phyloP scores from a whole-genome alignment of 2,329 filamentous ascomycete genomes.

The Harringtonia lauricola region DNA sequence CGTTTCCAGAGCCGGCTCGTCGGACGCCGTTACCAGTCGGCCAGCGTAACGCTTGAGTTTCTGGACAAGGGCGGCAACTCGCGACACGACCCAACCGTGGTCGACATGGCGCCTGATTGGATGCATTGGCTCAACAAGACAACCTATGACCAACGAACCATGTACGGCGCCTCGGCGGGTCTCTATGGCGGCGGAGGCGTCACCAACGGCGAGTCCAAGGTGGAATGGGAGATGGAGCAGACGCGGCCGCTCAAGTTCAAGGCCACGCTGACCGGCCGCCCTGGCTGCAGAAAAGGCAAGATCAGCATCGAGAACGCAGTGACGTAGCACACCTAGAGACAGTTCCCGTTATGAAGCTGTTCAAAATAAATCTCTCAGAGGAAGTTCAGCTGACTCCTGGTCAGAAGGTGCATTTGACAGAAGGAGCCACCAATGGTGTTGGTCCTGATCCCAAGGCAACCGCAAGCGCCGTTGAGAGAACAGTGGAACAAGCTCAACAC shows the following conservation, averaged over 20 bases:
- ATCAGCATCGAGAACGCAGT: conserved; percentile 2
- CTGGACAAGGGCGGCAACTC: conserved; percentile 1
- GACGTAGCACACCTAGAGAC: conserved; percentile 2
- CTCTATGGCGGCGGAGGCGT: neutral
- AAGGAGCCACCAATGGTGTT: neutral
- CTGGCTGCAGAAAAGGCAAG: neutral
- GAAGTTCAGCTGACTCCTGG: conserved; percentile 1
- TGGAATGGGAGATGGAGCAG: conserved; percentile 5
- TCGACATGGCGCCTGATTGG: conserved; percentile 2
- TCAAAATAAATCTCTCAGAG: conserved; percentile 3
- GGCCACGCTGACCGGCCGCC: conserved; percentile 3
- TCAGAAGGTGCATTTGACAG: neutral
- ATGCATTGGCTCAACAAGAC: conserved; percentile 8
- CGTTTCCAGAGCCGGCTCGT: conserved; percentile 1
- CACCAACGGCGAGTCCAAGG: neutral
- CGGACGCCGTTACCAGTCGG: conserved; percentile 1
- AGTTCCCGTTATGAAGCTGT: neutral
- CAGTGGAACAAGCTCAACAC: no score
- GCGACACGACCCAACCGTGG: neutral
- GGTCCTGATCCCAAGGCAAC: neutral
- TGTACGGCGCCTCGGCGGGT: neutral
- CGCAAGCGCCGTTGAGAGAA: no score
- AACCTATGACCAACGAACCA: conserved; percentile 3
- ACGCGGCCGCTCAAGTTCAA: conserved; percentile 3
- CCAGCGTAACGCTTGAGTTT: conserved; percentile 3